Percentiles rank a stretch among this genome's conserved stretches.
phyloP scores from a whole-genome alignment of 179 eudicot species.

The Silene coronaria region DNA sequence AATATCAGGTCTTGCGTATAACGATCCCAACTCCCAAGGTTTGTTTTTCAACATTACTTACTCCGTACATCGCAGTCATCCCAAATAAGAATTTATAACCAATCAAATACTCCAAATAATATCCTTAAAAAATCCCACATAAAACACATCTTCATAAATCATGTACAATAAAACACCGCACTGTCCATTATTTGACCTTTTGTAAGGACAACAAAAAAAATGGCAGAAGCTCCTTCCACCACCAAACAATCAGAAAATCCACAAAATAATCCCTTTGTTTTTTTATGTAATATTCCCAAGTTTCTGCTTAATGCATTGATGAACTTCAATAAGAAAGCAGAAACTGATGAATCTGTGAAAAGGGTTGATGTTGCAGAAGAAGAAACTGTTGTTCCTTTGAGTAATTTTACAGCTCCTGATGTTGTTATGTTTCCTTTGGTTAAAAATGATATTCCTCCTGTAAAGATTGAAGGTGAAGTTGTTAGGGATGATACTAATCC shows the following conservation, averaged over 20 bases:
- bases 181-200: not conserved
- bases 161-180: not conserved
- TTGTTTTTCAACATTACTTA: no score
- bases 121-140: not conserved
- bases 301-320: slow-evolving; percentile 3
- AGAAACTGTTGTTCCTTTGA: not conserved
- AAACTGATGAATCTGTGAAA: slow-evolving; percentile 11
- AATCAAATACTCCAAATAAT: no score
- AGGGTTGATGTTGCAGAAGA: slow-evolving; percentile 6
- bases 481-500: slow-evolving; percentile 29
- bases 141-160: not conserved
- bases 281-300: slow-evolving; percentile 22
- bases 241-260: slow-evolving; percentile 3
- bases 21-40: no score
- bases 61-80: no score
- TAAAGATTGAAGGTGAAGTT: slow-evolving; percentile 25
- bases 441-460: slow-evolving; percentile 21
- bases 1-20: no score
- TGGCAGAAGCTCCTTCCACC: slow-evolving; percentile 16
- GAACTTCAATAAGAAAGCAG: slow-evolving; percentile 3
- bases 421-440: slow-evolving; percentile 23
- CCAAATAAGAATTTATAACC: no score
- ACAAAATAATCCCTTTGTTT: slow-evolving; percentile 22
- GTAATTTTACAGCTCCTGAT: slow-evolving; percentile 12
- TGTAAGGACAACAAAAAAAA: not conserved